A percentile compares a stretch with the other conserved stretches of the same genome.
Evolutionary conservation across 1,284 basidiomycete species (phyloP).

Genomic region (Vanrija humicola): DNA sequence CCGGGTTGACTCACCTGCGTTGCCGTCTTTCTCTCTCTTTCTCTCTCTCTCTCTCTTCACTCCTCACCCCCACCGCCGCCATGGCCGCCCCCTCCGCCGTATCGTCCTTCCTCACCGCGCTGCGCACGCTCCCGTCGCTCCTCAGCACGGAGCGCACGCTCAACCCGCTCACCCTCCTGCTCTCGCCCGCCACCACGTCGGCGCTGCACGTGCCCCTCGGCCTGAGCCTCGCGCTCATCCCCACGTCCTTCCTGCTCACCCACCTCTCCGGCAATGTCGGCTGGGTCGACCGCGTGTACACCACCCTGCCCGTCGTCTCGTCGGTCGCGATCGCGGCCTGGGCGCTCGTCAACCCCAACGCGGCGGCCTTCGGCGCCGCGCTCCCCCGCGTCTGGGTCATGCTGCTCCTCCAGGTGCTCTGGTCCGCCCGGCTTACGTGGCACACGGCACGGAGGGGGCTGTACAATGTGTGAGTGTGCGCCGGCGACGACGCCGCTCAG

Average conservation of each 20-base stretch:
- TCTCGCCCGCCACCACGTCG: slow-evolving; percentile 18
- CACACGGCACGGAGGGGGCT: slow-evolving; percentile 82
- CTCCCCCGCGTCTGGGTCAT: slow-evolving; percentile 66
- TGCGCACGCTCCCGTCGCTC: slow-evolving; percentile 19
- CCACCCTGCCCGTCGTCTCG: slow-evolving; percentile 74
- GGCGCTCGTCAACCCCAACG: slow-evolving; percentile 58
- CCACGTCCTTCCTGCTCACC: slow-evolving; percentile 36
- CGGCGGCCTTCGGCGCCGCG: slow-evolving; percentile 52
- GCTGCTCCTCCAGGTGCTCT: slow-evolving; percentile 60
- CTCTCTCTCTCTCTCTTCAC: not conserved
- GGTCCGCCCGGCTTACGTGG: slow-evolving; percentile 69
- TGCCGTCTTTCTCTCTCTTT: too few relatives aligned
- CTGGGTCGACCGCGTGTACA: slow-evolving; percentile 66
- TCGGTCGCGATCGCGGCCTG: slow-evolving; percentile 63
- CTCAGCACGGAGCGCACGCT: slow-evolving; percentile 18
- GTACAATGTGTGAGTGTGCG: slow-evolving; percentile 52
- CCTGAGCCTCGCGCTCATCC: slow-evolving; percentile 25
- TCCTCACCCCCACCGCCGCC: slow-evolving; percentile 14
- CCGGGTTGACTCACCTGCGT: too few relatives aligned
- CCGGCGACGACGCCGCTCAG: too few relatives aligned
- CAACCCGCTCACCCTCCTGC: slow-evolving; percentile 19
- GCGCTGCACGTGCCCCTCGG: slow-evolving; percentile 31
- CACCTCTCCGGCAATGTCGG: slow-evolving; percentile 71
- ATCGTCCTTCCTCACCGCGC: slow-evolving; percentile 21
- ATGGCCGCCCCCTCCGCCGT: slow-evolving; percentile 22